These are phyloP conservation scores for Spinacia oleracea DNA, from an alignment of 179 eudicot species.

Conservation along the genomic window DNA sequence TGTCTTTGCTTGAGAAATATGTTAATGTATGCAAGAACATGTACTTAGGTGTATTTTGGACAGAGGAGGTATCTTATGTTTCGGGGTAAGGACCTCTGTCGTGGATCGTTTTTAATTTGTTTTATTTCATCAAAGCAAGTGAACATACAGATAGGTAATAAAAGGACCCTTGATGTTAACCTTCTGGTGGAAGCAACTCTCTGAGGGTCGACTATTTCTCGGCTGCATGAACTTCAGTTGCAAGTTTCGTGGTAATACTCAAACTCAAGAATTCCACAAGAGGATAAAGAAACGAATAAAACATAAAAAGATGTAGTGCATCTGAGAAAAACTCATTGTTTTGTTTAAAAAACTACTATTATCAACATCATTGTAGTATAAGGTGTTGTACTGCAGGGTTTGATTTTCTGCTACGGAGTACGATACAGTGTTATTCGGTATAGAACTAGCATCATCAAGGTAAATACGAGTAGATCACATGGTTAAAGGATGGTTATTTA, in stretches of 20 bases:
- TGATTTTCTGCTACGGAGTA: rapidly evolving
- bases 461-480: no score
- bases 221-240: conserved; percentile 2
- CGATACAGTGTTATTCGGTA: no score
- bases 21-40: no score
- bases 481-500: not conserved
- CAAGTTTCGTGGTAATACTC: conserved; percentile 1
- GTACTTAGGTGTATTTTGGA: no score
- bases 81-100: no score
- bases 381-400: no score
- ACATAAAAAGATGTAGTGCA: conserved; percentile 8
- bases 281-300: conserved; percentile 24
- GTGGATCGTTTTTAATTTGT: no score
- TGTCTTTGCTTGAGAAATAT: no score
- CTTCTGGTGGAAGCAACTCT: conserved; percentile 8
- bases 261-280: conserved; percentile 18
- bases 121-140: no score
- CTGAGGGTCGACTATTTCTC: conserved; percentile 11
- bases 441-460: no score
- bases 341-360: not conserved
- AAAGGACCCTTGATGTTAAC: conserved; percentile 8
- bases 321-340: not conserved
- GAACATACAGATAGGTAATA: conserved; percentile 18
- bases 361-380: not conserved
- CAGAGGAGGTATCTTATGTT: no score